These are phyloP conservation scores for Laetiporus sulphureus DNA, from an alignment of 1,284 basidiomycete species.

Conservation along the genomic window DNA sequence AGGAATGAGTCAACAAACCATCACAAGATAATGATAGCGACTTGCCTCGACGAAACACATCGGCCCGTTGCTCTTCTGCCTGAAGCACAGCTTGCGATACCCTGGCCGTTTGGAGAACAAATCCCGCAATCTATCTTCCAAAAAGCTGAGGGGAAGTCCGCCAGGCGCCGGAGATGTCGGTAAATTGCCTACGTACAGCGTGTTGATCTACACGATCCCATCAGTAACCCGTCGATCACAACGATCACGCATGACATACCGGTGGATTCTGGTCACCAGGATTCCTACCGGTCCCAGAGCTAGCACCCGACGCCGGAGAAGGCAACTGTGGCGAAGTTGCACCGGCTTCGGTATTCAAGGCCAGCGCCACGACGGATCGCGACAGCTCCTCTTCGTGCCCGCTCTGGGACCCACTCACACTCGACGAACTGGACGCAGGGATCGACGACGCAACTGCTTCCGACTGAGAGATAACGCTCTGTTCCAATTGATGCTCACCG, in stretches of 20 bases:
- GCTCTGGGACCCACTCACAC: conserved; percentile 32
- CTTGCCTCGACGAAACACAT: conserved; percentile 95
- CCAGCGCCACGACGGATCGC: conserved; percentile 37
- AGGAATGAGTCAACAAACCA: conserved; percentile 8
- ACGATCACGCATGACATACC: conserved; percentile 31
- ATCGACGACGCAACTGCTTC: conserved; percentile 15
- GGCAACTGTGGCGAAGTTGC: conserved; percentile 38
- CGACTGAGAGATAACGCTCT: neutral
- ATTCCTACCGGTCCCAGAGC: conserved; percentile 40
- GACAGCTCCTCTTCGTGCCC: conserved; percentile 35
- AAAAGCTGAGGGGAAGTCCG: conserved; percentile 66
- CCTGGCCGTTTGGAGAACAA: conserved; percentile 78
- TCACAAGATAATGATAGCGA: conserved; percentile 9
- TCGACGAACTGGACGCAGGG: conserved; percentile 31
- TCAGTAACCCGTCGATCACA: neutral
- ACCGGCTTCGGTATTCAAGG: conserved; percentile 46
- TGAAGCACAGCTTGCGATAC: conserved; percentile 88
- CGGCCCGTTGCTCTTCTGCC: conserved; percentile 92
- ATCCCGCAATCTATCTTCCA: conserved; percentile 81
- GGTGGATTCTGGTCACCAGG: conserved; percentile 88
- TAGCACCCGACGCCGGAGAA: conserved; percentile 36
- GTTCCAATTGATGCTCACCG: conserved; percentile 14
- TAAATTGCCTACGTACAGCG: conserved; percentile 90
- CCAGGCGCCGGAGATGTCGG: conserved; percentile 66
- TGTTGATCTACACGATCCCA: conserved; percentile 62